Percentiles rank a stretch among this genome's conserved stretches.
Evolutionary conservation across 148 eudicot genomes (phyloP).

Genomic region (Dianthus caryophyllus): DNA sequence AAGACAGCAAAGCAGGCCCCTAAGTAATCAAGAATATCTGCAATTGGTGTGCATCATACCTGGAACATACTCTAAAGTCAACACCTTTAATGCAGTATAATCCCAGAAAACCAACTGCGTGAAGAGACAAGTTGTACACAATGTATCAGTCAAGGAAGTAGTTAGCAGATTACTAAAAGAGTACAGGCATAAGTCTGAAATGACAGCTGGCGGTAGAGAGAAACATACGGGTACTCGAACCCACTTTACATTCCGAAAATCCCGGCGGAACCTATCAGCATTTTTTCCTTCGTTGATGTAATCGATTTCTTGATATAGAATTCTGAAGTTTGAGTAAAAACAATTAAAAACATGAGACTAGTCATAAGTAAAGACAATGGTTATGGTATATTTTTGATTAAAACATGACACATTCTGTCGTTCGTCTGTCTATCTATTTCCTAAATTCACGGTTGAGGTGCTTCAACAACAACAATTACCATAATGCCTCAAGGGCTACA

Average conservation of each 20-base stretch:
- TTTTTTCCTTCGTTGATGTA: constrained; percentile 96
- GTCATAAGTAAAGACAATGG: not conserved
- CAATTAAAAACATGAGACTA: constrained; percentile 8
- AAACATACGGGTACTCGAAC: constrained; percentile 98
- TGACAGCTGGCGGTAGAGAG: constrained; percentile 20
- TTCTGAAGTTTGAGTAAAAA: constrained; percentile 45
- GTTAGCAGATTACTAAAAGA: not conserved
- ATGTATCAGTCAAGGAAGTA: not conserved
- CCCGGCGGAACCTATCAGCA: constrained; percentile 93
- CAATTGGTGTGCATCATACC: constrained; percentile 41
- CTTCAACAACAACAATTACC: no score
- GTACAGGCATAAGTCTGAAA: constrained; percentile 4
- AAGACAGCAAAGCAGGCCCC: not conserved
- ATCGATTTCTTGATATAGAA: constrained; percentile 93
- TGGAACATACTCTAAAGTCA: constrained; percentile 95
- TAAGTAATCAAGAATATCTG: not conserved
- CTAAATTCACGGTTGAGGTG: no score
- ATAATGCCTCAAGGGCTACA: no score
- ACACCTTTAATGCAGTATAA: constrained; percentile 78
- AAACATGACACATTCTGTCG: no score
- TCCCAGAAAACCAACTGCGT: constrained; percentile 81
- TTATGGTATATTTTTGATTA: no score
- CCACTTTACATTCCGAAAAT: constrained; percentile 95
- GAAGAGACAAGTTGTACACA: constrained; percentile 8
- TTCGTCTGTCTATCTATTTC: no score